Conservation (phyloP, 441 rosid genomes). For the Croton laevigatus region DNA sequence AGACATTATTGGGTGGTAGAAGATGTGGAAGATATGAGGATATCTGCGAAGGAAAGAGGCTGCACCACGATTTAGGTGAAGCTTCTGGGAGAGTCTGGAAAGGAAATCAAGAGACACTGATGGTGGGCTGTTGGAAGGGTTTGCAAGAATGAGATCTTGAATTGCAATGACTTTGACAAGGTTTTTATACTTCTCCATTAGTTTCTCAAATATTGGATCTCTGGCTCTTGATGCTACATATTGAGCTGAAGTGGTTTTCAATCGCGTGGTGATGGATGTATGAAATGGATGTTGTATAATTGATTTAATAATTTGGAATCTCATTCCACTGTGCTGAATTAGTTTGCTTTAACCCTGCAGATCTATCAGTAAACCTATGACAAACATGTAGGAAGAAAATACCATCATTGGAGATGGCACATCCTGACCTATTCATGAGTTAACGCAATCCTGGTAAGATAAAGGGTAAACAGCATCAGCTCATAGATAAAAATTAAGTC, state of each 20-base stretch:
- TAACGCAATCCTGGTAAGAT: not conserved
- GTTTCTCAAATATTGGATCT: constrained; percentile 75
- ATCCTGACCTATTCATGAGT: not conserved
- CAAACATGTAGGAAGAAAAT: not conserved
- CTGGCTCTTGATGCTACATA: constrained; percentile 71
- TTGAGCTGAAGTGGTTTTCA: constrained; percentile 63
- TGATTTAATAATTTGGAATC: constrained; percentile 30
- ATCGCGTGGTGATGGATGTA: constrained; percentile 29
- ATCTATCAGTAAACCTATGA: constrained; percentile 7
- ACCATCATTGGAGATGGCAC: not conserved
- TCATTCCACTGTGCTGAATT: constrained; percentile 23
- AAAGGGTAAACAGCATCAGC: not conserved
- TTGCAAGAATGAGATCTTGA: constrained; percentile 75
- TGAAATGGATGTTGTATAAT: constrained; percentile 25
- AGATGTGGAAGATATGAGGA: constrained; percentile 71
- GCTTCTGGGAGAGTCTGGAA: constrained; percentile 72
- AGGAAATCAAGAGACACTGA: constrained; percentile 75
- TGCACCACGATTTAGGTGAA: constrained; percentile 79
- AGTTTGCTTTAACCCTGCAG: not conserved
- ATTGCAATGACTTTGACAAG: constrained; percentile 61
- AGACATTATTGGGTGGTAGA: constrained; percentile 50
- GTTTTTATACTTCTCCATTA: constrained; percentile 86
- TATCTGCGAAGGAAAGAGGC: constrained; percentile 63
- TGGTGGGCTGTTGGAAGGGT: constrained; percentile 47
- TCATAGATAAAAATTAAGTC: not conserved